Base-by-base conservation (phyloP, 371 early-diverging fungal genomes). In the Lichtheimia ramosa region DNA sequence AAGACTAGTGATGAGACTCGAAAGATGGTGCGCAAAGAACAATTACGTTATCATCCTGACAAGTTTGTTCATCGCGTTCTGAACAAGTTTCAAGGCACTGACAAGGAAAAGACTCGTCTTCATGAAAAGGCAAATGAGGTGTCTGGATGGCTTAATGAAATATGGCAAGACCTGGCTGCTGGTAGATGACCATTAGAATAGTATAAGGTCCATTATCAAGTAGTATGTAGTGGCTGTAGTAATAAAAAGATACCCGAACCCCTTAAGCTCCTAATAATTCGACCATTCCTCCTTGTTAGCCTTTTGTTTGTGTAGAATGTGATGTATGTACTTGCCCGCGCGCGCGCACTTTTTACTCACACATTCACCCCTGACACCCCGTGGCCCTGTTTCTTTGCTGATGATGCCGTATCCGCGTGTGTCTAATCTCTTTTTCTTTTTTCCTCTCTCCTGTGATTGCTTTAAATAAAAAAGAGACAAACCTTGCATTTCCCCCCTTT, bases 11-110 rank as follows among this genome's bases (percentile, higher is more conserved):
- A 41, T 3, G 66, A 64, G 14, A 66, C 62, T 23, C 65, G 62
- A 27, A 75, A 75, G 51, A 52, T 28, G 16, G 60, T 80, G n/a
- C 73, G 81, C 18, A 68, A 68, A 53, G 81, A 74, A 48, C 77
- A 77, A 46, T 50, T 69, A 10, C 59, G 73, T 16, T 80, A 76
- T 54, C 81, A 80, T 51, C 81, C 81, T 0, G 81, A 80, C 16
- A 80, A 80, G 46, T 77, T 80, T 54, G 64, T 70, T 27, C 71
- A 70, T 39, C 64, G 68, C 20, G 64, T 77, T 0, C 57, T 69
- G 18, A 52, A 49, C 18, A 64, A 58, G 40, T 72, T 79, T 27
- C 49, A 70, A 43, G 69, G 69, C 48, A 49, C 67, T 5, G 70
- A 65, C 13, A 63, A 63, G 21, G 76, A 75, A 41, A 57, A 53